Evolutionary conservation across 176 grass and related monocot genomes (phyloP).

Genomic region (Oropetium thomaeum): DNA sequence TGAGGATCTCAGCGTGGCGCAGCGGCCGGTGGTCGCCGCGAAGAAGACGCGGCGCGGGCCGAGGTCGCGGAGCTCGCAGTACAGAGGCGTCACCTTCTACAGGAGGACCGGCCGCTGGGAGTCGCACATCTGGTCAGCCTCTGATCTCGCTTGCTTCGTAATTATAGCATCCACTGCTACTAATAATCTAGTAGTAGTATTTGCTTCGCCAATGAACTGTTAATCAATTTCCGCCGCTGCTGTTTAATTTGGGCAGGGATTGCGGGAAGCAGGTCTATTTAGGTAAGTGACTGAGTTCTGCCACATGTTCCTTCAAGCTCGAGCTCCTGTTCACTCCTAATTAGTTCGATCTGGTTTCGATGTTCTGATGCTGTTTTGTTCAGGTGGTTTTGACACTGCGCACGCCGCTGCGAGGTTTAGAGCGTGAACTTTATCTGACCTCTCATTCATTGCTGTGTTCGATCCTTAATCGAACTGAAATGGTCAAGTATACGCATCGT

Average conservation of each 20-base stretch:
- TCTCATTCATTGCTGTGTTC: neutral
- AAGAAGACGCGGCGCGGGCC: constrained; percentile 94
- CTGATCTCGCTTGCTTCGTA: neutral
- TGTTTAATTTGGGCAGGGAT: constrained; percentile 60
- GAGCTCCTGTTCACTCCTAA: neutral
- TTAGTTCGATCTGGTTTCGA: neutral
- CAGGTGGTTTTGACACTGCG: constrained; percentile 97
- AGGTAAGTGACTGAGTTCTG: constrained; percentile 44
- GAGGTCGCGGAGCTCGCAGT: constrained; percentile 94
- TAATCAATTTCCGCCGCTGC: constrained; percentile 9
- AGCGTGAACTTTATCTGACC: neutral
- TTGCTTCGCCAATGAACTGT: neutral
- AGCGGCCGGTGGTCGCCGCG: constrained; percentile 3
- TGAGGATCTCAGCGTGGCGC: constrained; percentile 23
- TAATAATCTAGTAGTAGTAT: neutral
- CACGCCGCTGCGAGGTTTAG: constrained; percentile 81
- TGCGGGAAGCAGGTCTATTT: constrained; percentile 98
- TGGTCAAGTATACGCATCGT: neutral
- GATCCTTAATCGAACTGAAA: neutral
- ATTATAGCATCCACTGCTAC: neutral
- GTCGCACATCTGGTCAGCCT: constrained; percentile 87
- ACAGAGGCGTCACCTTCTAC: constrained; percentile 98
- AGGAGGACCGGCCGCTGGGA: constrained; percentile 93
- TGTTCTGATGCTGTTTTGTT: constrained; percentile 16
- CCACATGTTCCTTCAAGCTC: neutral